Percentiles rank a stretch among this genome's conserved stretches.
Conservation (phyloP, 352 stramenopile genomes). For the Phytophthora rubi region DNA sequence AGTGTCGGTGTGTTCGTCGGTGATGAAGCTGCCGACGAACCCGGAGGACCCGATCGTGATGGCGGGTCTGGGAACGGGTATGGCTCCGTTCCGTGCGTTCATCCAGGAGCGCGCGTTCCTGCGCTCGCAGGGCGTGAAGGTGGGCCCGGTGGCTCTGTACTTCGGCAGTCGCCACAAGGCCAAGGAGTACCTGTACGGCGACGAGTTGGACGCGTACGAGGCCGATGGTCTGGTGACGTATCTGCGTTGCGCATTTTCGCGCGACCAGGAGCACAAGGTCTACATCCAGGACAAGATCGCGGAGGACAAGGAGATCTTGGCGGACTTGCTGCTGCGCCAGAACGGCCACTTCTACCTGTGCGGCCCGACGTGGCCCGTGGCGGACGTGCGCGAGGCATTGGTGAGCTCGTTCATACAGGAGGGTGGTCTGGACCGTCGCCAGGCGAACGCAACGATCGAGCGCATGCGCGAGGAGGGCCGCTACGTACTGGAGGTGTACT, state of each 20-base stretch:
- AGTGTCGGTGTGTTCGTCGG: constrained; percentile 74
- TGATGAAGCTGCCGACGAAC: constrained; percentile 81
- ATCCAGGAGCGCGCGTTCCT: constrained; percentile 88
- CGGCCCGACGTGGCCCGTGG: constrained; percentile 82
- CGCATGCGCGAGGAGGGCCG: constrained; percentile 80
- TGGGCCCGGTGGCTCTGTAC: constrained; percentile 89
- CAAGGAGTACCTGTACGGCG: constrained; percentile 97
- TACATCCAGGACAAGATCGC: constrained; percentile 91
- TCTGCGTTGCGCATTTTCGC: constrained; percentile 87
- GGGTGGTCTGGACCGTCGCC: constrained; percentile 63
- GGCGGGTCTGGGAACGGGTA: constrained; percentile 87
- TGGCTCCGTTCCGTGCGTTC: constrained; percentile 92
- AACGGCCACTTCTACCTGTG: constrained; percentile 90
- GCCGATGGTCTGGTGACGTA: constrained; percentile 83
- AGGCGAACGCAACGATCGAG: constrained; percentile 77
- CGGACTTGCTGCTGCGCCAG: constrained; percentile 72
- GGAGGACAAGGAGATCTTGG: constrained; percentile 80
- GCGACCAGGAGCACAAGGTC: constrained; percentile 90
- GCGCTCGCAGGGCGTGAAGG: constrained; percentile 61
- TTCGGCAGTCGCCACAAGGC: constrained; percentile 95
- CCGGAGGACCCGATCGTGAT: constrained; percentile 82
- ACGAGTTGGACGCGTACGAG: constrained; percentile 89
- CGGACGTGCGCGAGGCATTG: constrained; percentile 76
- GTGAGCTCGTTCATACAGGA: constrained; percentile 61
- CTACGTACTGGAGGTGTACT: constrained; percentile 89